Conservation (phyloP, 441 rosid species). For the Hypseocharis bilobata region DNA sequence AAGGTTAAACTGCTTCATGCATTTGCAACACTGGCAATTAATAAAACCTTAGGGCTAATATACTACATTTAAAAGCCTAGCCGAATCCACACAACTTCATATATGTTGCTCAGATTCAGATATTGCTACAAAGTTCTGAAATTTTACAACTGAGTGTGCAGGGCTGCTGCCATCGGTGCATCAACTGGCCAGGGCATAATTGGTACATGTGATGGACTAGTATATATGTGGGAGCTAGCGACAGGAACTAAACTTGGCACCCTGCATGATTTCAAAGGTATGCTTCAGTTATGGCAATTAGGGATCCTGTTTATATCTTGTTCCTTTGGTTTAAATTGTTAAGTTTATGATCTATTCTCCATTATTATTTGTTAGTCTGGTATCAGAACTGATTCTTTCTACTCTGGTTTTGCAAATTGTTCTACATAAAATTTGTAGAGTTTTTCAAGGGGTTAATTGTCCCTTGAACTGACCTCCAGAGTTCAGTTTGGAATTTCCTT, state of each 20-base stretch:
- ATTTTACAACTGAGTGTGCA: conserved; percentile 23
- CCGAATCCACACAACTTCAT: background rate
- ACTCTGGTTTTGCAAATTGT: background rate
- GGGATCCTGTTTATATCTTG: background rate
- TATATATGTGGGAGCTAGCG: conserved; percentile 60
- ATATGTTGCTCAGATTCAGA: background rate
- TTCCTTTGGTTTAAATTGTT: background rate
- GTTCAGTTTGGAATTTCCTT: background rate
- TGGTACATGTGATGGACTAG: conserved; percentile 64
- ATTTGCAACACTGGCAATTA: background rate
- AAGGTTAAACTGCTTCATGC: background rate
- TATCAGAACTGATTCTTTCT: background rate
- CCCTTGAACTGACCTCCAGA: background rate
- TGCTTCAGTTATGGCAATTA: background rate
- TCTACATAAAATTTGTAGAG: background rate
- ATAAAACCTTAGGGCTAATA: background rate
- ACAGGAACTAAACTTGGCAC: conserved; percentile 52
- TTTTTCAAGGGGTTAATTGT: no score
- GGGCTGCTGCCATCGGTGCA: conserved; percentile 46
- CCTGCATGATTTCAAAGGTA: conserved; percentile 72
- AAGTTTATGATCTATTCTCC: conserved; percentile 4
- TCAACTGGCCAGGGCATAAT: conserved; percentile 55
- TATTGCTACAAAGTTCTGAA: background rate
- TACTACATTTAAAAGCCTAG: background rate
- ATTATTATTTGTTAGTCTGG: background rate